phyloP scores from a whole-genome alignment of 805 yeast species.

The Saccharomycopsis sp. region DNA sequence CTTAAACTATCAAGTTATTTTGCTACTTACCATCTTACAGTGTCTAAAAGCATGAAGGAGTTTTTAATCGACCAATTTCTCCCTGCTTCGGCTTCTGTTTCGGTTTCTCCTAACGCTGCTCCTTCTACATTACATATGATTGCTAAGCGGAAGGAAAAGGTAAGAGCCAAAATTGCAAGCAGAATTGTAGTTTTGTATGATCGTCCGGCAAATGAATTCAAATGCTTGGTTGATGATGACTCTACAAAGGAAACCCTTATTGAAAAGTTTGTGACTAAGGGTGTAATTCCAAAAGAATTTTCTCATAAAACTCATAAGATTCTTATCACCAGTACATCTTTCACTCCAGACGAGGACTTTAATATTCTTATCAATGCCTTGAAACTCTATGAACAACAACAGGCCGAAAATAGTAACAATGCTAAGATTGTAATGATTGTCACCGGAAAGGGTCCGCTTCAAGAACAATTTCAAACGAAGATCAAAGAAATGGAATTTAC shows the following conservation, averaged over 20 bases:
- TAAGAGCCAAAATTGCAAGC: slow-evolving; percentile 37
- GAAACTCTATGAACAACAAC: slow-evolving; percentile 42
- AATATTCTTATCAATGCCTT: slow-evolving; percentile 62
- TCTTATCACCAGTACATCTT: slow-evolving; percentile 84
- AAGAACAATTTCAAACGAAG: slow-evolving; percentile 40
- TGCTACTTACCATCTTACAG: slow-evolving; percentile 73
- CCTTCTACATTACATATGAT: slow-evolving; percentile 6
- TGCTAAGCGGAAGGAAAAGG: neutral
- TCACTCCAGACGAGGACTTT: slow-evolving; percentile 94
- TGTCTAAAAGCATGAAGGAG: slow-evolving; percentile 64
- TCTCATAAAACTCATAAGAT: slow-evolving; percentile 42
- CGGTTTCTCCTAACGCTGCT: neutral
- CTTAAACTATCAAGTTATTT: slow-evolving; percentile 43
- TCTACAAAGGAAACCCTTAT: slow-evolving; percentile 29
- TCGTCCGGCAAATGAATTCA: slow-evolving; percentile 69
- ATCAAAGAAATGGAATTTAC: slow-evolving; percentile 40
- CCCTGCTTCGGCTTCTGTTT: neutral
- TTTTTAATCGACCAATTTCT: slow-evolving; percentile 36
- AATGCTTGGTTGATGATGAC: slow-evolving; percentile 8
- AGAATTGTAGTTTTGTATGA: slow-evolving; percentile 70
- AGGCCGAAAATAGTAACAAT: slow-evolving; percentile 27
- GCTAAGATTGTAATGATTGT: slow-evolving; percentile 56
- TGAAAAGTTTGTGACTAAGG: slow-evolving; percentile 15
- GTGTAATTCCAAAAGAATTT: neutral
- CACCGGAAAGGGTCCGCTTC: slow-evolving; percentile 95